These are phyloP conservation scores for Wickerhamomyces tratensis DNA, from an alignment of 805 yeast species.

Conservation along the genomic window DNA sequence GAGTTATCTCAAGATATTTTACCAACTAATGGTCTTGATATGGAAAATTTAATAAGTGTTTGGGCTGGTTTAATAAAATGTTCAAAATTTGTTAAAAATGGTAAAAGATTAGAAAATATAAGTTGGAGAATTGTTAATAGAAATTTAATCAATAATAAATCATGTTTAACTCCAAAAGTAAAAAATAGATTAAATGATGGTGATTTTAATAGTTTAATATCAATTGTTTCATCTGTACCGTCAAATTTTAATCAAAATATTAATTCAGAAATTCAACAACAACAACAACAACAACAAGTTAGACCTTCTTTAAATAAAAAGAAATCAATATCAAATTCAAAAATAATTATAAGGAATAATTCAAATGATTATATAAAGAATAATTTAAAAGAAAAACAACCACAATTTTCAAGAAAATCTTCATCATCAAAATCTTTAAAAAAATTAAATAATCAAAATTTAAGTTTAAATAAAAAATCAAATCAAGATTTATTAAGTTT, in stretches of 20 bases:
- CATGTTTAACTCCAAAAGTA: not conserved
- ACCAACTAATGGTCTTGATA: slow-evolving; percentile 20
- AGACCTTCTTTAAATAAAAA: not conserved
- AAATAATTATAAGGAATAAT: not conserved
- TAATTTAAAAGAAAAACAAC: slow-evolving; percentile 5
- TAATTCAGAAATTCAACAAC: not conserved
- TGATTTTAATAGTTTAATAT: slow-evolving; percentile 16
- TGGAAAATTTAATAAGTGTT: slow-evolving; percentile 29
- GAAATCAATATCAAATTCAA: not conserved
- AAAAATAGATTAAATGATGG: slow-evolving; percentile 15
- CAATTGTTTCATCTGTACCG: slow-evolving; percentile 9
- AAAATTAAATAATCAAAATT: slow-evolving; percentile 6
- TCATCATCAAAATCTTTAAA: slow-evolving; percentile 18
- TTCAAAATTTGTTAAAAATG: slow-evolving; percentile 19
- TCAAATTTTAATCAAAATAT: slow-evolving; percentile 13
- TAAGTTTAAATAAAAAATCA: not conserved
- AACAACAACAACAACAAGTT: not conserved
- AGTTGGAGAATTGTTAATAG: slow-evolving; percentile 23
- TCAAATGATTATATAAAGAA: slow-evolving; percentile 1
- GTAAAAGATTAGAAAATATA: slow-evolving; percentile 20
- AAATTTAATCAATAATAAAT: slow-evolving; percentile 10
- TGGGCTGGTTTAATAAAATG: slow-evolving; percentile 29
- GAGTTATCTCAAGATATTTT: slow-evolving; percentile 18
- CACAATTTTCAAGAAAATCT: slow-evolving; percentile 13
- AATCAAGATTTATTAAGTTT: slow-evolving; percentile 5